Evolutionary conservation across 495 filamentous ascomycete genomes (phyloP).

Genomic region (Parmelia sp.): DNA sequence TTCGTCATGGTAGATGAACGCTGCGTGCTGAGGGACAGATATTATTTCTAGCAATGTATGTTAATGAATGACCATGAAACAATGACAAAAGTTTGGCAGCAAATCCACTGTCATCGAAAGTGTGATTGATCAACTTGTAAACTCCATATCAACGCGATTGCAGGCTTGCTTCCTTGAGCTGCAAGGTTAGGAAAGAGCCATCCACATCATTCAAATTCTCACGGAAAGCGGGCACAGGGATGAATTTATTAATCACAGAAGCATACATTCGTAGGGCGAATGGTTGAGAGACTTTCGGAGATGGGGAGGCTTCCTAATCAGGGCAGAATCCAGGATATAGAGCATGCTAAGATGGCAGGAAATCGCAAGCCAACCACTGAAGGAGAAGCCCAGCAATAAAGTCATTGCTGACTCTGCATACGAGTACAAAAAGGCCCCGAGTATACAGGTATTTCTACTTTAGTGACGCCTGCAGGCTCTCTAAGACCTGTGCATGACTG

Average conservation of each 20-base stretch:
- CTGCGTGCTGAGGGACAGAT: not conserved
- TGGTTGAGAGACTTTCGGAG: not conserved
- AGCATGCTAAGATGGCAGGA: not conserved
- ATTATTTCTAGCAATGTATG: slow-evolving; percentile 1
- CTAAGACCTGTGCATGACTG: slow-evolving; percentile 48
- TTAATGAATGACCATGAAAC: slow-evolving; percentile 11
- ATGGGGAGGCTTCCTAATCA: not conserved
- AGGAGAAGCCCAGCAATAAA: not conserved
- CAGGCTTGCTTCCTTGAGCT: not conserved
- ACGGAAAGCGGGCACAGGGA: not conserved
- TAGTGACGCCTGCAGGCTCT: slow-evolving; percentile 67
- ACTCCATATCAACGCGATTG: not conserved
- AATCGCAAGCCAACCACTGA: not conserved
- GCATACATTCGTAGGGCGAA: not conserved
- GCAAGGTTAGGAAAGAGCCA: not conserved
- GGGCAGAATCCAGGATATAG: not conserved
- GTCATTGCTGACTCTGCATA: not conserved
- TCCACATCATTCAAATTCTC: not conserved
- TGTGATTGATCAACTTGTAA: not conserved
- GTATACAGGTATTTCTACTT: slow-evolving; percentile 47
- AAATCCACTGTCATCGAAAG: not conserved
- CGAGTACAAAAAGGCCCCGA: slow-evolving; percentile 3
- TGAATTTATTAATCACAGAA: not conserved
- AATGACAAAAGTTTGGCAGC: not conserved
- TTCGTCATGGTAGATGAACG: slow-evolving; percentile 8